phyloP scores from a whole-genome alignment of 257 asterid genomes.

The Solanum chilense region DNA sequence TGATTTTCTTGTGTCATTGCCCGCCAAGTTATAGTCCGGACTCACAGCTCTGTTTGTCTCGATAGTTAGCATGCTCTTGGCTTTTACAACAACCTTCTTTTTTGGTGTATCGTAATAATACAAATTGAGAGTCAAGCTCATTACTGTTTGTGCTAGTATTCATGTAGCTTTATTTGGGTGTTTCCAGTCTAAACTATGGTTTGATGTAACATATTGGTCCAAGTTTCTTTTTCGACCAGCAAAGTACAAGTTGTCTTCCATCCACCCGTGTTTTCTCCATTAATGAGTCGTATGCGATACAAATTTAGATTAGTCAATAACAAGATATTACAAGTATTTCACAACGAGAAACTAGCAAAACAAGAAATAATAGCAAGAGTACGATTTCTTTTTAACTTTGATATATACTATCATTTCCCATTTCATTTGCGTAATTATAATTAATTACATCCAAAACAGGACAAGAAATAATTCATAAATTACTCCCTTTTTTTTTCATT shows the following conservation, averaged over 20 bases:
- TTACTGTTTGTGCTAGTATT: not conserved
- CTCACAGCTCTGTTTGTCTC: not conserved
- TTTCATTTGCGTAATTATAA: not conserved
- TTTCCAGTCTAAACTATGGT: not conserved
- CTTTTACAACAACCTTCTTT: constrained; percentile 6
- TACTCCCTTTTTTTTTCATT: not conserved
- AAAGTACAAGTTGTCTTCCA: not conserved
- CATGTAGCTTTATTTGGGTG: not conserved
- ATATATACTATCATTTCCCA: not conserved
- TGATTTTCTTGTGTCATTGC: not conserved
- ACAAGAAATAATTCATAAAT: not conserved
- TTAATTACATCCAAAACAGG: not conserved
- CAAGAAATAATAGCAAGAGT: not conserved
- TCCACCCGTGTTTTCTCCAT: not conserved
- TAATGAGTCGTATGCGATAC: not conserved
- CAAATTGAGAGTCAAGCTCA: not conserved
- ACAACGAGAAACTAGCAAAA: not conserved
- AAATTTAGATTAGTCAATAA: not conserved
- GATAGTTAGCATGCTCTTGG: not conserved
- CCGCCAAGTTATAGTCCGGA: not conserved
- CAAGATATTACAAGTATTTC: not conserved
- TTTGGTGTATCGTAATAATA: not conserved
- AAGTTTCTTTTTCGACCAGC: not conserved
- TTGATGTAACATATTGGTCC: not conserved
- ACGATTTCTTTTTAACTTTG: not conserved